These are phyloP conservation scores for Penicillium paneum DNA, from an alignment of 2,329 filamentous ascomycete genomes.

Conservation along the genomic window DNA sequence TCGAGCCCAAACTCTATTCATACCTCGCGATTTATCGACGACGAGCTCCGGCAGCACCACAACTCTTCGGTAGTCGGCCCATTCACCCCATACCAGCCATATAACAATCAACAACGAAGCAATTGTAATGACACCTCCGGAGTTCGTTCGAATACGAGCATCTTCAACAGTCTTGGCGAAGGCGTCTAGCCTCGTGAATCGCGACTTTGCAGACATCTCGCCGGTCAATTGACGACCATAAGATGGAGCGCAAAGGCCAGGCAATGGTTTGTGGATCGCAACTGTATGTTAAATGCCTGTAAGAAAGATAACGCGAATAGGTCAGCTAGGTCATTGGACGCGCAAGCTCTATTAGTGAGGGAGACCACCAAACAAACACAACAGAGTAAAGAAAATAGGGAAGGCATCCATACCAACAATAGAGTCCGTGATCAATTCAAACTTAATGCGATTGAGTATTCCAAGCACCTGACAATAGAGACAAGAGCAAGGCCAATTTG, in stretches of 20 bases:
- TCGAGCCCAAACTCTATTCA: conserved; percentile 5
- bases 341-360: conserved; percentile 10
- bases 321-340: conserved; percentile 16
- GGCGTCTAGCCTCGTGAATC: conserved; percentile 94
- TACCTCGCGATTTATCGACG: conserved; percentile 94
- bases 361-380: not conserved
- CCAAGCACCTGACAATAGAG: conserved; percentile 1
- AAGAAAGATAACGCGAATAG: conserved; percentile 9
- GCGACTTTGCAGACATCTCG: conserved; percentile 80
- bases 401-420: not conserved
- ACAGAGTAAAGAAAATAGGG: not conserved
- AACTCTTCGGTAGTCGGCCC: conserved; percentile 84
- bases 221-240: conserved; percentile 31
- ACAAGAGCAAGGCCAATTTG: conserved; percentile 1
- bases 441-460: conserved; percentile 1
- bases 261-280: conserved; percentile 3
- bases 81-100: conserved; percentile 91
- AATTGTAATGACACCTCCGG: conserved; percentile 91
- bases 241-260: conserved; percentile 7
- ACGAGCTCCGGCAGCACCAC: conserved; percentile 87
- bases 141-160: conserved; percentile 91
- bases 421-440: conserved; percentile 11
- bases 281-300: conserved; percentile 7
- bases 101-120: conserved; percentile 82
- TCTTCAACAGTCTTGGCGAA: conserved; percentile 99